Evolutionary conservation across 345 rosid genomes (phyloP).

Genomic region (Acer saccharum): DNA sequence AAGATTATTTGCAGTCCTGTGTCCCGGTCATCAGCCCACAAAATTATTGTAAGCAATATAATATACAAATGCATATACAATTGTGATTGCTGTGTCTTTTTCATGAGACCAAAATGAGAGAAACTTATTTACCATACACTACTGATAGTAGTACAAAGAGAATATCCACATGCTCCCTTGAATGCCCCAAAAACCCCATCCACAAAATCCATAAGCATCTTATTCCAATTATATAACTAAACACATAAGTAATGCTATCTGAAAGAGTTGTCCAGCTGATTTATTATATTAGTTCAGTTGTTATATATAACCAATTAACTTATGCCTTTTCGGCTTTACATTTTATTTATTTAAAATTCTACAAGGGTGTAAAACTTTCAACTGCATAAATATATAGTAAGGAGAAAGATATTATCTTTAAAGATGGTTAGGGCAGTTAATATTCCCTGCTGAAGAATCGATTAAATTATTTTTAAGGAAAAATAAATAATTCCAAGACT

Average conservation of each 20-base stretch:
- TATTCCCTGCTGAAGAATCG: neutral
- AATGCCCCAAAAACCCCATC: neutral
- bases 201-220: neutral
- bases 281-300: neutral
- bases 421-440: neutral
- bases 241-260: neutral
- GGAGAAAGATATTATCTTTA: neutral
- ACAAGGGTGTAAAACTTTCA: neutral
- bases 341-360: neutral
- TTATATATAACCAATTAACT: neutral
- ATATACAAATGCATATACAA: neutral
- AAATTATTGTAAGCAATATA: neutral
- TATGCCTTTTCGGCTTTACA: neutral
- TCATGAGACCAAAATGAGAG: neutral
- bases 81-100: neutral
- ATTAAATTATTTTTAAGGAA: neutral
- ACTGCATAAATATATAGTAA: neutral
- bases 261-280: neutral
- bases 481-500: constrained; percentile 3
- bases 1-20: neutral
- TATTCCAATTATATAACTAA: neutral
- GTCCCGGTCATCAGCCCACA: neutral
- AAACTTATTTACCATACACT: neutral
- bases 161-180: neutral
- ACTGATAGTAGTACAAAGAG: neutral